Percentiles rank a stretch among this genome's conserved stretches.
These are phyloP conservation scores for Xylaria grammica DNA, from an alignment of 495 filamentous ascomycete species.

Conservation along the genomic window DNA sequence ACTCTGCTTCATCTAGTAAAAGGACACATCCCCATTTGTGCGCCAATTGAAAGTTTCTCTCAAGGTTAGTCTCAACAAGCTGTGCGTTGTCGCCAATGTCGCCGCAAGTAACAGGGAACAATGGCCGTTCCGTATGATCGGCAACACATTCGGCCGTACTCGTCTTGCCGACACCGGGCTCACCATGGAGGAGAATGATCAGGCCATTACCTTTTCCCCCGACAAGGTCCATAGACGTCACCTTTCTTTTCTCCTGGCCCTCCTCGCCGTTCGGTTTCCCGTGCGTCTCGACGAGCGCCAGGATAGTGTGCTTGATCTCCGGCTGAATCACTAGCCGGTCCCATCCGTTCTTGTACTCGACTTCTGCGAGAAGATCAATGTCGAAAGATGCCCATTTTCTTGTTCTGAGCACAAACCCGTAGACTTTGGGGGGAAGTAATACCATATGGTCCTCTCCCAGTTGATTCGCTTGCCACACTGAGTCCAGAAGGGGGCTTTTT, in stretches of 20 bases:
- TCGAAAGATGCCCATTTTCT: neutral
- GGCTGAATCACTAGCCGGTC: slow-evolving; percentile 24
- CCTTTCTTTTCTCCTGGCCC: neutral
- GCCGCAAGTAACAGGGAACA: slow-evolving; percentile 60
- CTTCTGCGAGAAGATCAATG: slow-evolving; percentile 11
- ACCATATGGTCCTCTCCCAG: neutral
- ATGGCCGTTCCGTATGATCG: slow-evolving; percentile 55
- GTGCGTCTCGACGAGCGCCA: slow-evolving; percentile 31
- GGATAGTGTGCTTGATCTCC: slow-evolving; percentile 26
- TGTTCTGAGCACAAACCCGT: slow-evolving; percentile 2
- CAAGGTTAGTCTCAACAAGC: slow-evolving; percentile 50
- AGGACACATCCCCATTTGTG: slow-evolving; percentile 55
- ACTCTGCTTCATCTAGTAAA: slow-evolving; percentile 61
- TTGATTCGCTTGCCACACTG: neutral
- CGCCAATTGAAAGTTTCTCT: slow-evolving; percentile 45
- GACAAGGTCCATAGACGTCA: neutral
- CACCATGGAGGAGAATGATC: neutral
- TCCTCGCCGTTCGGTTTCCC: neutral
- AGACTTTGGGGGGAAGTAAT: neutral
- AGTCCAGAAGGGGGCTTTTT: neutral
- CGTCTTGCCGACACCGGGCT: slow-evolving; percentile 27
- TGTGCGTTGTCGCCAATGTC: slow-evolving; percentile 4
- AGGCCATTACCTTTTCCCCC: neutral
- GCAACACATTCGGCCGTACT: slow-evolving; percentile 36
- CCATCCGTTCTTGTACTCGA: slow-evolving; percentile 32